Conservation (phyloP, 257 asterid genomes). For the Thymus quinquecostatus region DNA sequence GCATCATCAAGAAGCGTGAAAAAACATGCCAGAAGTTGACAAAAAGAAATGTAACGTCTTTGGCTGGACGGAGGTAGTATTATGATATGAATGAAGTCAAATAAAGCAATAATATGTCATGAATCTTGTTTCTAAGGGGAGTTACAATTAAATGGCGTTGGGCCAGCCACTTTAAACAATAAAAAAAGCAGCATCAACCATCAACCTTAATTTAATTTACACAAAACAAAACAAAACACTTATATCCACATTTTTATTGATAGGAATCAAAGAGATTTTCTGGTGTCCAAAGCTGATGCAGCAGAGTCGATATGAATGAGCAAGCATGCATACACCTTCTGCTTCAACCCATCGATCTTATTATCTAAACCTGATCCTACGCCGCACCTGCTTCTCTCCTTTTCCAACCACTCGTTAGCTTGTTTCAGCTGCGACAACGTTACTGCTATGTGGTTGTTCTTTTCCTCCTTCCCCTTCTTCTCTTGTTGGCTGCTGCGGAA, state of each 20-base stretch:
- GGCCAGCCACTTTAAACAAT: too few species aligned
- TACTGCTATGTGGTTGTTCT: conserved; percentile 63
- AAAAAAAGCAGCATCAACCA: neutral
- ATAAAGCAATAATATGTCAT: too few species aligned
- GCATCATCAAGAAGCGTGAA: too few species aligned
- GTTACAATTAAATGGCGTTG: too few species aligned
- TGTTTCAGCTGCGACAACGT: conserved; percentile 77
- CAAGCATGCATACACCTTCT: conserved; percentile 77
- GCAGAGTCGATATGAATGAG: conserved; percentile 82
- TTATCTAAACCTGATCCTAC: conserved; percentile 36
- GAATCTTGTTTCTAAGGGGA: too few species aligned
- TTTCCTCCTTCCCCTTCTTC: conserved; percentile 58
- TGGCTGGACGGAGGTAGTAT: too few species aligned
- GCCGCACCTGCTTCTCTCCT: conserved; percentile 33
- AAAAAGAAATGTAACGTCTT: too few species aligned
- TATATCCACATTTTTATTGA: too few species aligned
- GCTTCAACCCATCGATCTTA: conserved; percentile 69
- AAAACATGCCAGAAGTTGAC: too few species aligned
- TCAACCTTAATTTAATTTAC: conserved; percentile 4
- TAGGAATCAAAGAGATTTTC: conserved; percentile 39
- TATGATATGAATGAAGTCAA: too few species aligned
- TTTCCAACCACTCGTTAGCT: conserved; percentile 81
- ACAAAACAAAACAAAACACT: too few species aligned
- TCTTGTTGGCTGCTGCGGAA: conserved; percentile 41
- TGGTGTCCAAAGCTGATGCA: conserved; percentile 73